Base-by-base conservation (phyloP, 2,329 filamentous ascomycete genomes). In the Blumeria graminis region DNA sequence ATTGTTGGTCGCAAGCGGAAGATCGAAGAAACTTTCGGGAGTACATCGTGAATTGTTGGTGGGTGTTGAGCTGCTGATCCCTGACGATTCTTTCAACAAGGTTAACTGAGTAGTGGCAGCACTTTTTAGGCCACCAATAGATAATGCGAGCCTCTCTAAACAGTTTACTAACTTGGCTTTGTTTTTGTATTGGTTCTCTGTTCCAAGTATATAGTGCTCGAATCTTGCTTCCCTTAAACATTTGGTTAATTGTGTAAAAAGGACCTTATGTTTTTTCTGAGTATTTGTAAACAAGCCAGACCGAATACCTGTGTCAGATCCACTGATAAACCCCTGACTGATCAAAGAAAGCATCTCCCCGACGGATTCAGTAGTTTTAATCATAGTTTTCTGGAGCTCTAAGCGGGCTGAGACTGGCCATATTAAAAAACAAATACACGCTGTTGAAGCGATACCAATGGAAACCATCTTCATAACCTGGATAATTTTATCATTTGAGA, bases 21-120 rank as follows among this genome's bases (percentile, higher is more conserved):
- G 48, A 41, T 50, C 57, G 53, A 18, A 56, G 39, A 58, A 16
- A 13, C 57, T 52, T 38, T 60, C 48, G 13, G 60, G 51, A 28
- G 55, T 56, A 33, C 52, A 50, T 9, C 58, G 52, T 41, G 56
- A 54, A 7, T 39, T n/a, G 28, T 56, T 54, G 9, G 51, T 56
- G n/a, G 61, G 62, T 3, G 61, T 62, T 34, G 57, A 58, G 18
- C 56, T 57, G 22, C 61, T 61, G 45, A 55, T 46, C 32, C 51
- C 56, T 6, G 58, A 35, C n/a, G 50, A 68, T 65, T 92, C 84
- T 59, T 81, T 81, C 36, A 94, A 73, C 35, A 96, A 75, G 14
- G 83, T 78, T 65, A 96, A 94, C 64, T 98, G 90, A 22, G 88
- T 89, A 58, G 84, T 78, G 32, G 92, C 86, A 36, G 92, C 88